Evolutionary conservation across 1,284 basidiomycete genomes (phyloP).

Genomic region (Jaminaea rosea): DNA sequence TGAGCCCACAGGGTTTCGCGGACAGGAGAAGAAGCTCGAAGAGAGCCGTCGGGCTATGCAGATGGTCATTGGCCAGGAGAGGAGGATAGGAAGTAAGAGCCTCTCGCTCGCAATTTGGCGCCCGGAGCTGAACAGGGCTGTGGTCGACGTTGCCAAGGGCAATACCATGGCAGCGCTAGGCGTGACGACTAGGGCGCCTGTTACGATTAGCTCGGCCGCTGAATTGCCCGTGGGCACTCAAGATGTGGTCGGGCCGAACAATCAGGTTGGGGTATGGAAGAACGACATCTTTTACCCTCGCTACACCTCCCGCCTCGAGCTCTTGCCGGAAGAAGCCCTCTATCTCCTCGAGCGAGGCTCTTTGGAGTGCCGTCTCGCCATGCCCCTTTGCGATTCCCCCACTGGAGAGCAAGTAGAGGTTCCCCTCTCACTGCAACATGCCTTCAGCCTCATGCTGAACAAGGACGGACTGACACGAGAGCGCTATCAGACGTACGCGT

Average conservation of each 20-base stretch:
- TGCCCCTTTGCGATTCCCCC: slow-evolving; percentile 57
- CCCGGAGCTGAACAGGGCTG: slow-evolving; percentile 21
- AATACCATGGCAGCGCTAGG: slow-evolving; percentile 36
- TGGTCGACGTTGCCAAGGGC: slow-evolving; percentile 28
- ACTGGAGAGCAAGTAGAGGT: slow-evolving; percentile 50
- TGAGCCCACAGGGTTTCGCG: slow-evolving; percentile 61
- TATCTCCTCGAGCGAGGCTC: slow-evolving; percentile 79
- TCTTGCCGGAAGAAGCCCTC: slow-evolving; percentile 85
- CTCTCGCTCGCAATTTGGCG: slow-evolving; percentile 34
- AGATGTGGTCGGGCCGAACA: background rate
- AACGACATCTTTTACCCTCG: slow-evolving; percentile 7
- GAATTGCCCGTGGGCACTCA: background rate
- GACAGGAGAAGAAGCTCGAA: slow-evolving; percentile 70
- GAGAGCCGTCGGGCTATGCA: slow-evolving; percentile 75
- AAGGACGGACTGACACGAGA: slow-evolving; percentile 64
- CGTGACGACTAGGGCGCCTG: slow-evolving; percentile 11
- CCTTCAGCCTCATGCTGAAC: slow-evolving; percentile 72
- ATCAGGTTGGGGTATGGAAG: slow-evolving; percentile 5
- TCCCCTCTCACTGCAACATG: slow-evolving; percentile 79
- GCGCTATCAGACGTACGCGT: slow-evolving; percentile 83
- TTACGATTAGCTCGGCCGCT: background rate
- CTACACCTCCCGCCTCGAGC: slow-evolving; percentile 51
- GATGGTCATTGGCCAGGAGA: slow-evolving; percentile 62
- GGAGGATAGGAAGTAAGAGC: slow-evolving; percentile 58
- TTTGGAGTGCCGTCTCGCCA: slow-evolving; percentile 54